Base-by-base conservation (phyloP, 768 basidiomycete species). In the Jaapia argillacea region DNA sequence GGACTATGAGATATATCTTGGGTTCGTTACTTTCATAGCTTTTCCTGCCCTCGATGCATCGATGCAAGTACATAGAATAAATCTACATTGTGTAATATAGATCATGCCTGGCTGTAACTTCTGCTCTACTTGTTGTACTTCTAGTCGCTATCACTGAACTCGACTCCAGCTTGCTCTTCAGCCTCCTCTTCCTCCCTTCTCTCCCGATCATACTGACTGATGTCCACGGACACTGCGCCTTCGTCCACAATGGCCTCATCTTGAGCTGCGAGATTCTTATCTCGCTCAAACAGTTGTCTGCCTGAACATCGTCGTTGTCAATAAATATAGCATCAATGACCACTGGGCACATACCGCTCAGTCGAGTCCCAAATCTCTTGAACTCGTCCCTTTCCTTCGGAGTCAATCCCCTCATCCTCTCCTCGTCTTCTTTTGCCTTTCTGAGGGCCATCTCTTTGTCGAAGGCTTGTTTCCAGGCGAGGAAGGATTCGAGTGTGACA, bases 221-320 rank as follows among this genome's bases (percentile, higher is more conserved):
- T 61, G 59, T 97, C 93, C 41, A 98, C 88, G 18, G 86, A 87
- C 43, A 85, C 78, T 0, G 79, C 75, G 21, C 79, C 92, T 57
- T 92, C 94, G 59, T 97, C 93, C 55, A 83, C 61, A 27, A 92
- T 68, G 12, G 63, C 71, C 49, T 87, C 86, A 43, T 97, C 94
- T 38, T 87, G 81, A 6, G 65, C 64, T 3, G 66, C 76, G 25
- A 92, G 69, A 51, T 76, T 75, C 45, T 67, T 75, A 57, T 89
- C 81, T 28, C 77, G 76, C 63, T 94, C 90, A 61, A 98, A 99
- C 36, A 97, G 65, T 64, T 96, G 91, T 20, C 90, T 81, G 22
- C 94, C 94, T 94, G 51, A 45, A 36, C n/a, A 38, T 40, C 37
- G 26, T 16, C 31, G 6, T 28, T 24, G 24, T 49, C 39, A 43